Evolutionary conservation across 2,329 filamentous ascomycete species (phyloP).

Genomic region (Juglanconis oblonga): DNA sequence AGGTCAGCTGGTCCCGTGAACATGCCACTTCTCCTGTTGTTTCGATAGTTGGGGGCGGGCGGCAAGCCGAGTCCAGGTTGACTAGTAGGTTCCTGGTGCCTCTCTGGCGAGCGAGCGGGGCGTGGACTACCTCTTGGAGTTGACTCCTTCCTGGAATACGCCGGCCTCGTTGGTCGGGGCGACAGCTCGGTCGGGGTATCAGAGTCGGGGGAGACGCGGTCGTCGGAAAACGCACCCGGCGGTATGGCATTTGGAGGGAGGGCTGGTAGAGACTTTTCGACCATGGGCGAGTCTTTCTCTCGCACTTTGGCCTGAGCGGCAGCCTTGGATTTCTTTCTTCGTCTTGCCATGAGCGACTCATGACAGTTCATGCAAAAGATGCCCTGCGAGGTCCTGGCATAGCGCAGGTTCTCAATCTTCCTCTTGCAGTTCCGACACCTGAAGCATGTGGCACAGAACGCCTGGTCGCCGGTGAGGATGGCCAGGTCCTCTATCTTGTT

Average conservation of each 20-base stretch:
- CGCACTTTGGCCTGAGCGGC: constrained; percentile 58
- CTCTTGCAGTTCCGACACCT: constrained; percentile 96
- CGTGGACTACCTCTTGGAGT: constrained; percentile 54
- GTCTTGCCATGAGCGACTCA: constrained; percentile 89
- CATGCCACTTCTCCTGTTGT: constrained; percentile 70
- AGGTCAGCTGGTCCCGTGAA: constrained; percentile 39
- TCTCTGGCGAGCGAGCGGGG: constrained; percentile 54
- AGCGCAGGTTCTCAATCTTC: constrained; percentile 97
- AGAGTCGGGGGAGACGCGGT: constrained; percentile 58
- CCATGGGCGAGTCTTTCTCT: constrained; percentile 65
- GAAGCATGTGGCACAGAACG: constrained; percentile 96
- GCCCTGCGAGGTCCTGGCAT: constrained; percentile 94
- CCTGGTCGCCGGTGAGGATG: constrained; percentile 95
- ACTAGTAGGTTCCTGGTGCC: constrained; percentile 38
- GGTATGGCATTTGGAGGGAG: constrained; percentile 73
- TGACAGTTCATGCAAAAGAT: constrained; percentile 99
- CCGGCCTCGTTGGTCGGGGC: constrained; percentile 51
- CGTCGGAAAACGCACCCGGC: constrained; percentile 58
- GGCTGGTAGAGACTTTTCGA: constrained; percentile 91
- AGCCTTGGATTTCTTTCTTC: constrained; percentile 81
- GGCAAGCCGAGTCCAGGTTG: constrained; percentile 62
- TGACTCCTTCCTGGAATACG: constrained; percentile 50
- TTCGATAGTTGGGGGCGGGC: constrained; percentile 74
- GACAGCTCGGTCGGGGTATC: constrained; percentile 70
- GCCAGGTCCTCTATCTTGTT: constrained; percentile 99